phyloP scores from a whole-genome alignment of 257 asterid species.

The Coffea canephora region DNA sequence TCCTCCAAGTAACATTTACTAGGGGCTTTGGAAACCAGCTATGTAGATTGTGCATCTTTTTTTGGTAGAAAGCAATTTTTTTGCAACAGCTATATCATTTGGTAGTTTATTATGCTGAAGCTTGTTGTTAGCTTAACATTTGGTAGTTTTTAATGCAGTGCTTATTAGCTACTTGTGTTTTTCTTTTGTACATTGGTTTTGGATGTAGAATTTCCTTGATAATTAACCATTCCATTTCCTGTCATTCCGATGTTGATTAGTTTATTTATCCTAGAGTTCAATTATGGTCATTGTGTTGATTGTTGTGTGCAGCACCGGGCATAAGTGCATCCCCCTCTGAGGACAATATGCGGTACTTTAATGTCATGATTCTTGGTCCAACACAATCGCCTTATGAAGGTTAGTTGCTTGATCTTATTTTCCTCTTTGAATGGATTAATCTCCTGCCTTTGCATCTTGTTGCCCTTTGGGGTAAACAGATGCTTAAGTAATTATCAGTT shows the following conservation, averaged over 20 bases:
- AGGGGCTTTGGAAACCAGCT: background rate
- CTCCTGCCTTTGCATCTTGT: background rate
- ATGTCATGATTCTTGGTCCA: constrained; percentile 99
- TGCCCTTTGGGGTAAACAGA: background rate
- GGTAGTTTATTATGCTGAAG: too few species aligned
- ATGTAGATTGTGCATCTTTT: background rate
- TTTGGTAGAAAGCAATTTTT: background rate
- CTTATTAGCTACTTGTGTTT: background rate
- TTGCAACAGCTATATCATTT: background rate
- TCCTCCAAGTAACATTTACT: background rate
- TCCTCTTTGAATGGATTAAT: background rate
- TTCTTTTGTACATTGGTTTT: background rate
- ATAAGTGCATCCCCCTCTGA: constrained; percentile 99
- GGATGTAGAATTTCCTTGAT: background rate
- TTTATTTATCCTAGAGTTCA: too few species aligned
- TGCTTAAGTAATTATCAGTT: background rate
- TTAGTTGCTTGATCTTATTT: constrained; percentile 10
- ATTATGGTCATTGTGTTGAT: constrained; percentile 17
- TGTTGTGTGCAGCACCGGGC: constrained; percentile 85
- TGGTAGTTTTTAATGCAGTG: background rate
- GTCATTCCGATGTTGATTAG: background rate
- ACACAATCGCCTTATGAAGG: constrained; percentile 99
- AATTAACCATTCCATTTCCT: background rate
- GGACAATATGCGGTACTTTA: constrained; percentile 96
- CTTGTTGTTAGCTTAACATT: background rate